Evolutionary conservation across 2,329 filamentous ascomycete genomes (phyloP), one percentile per base, ranked within the genome.

Genomic region (Xylariaceae sp.): DNA sequence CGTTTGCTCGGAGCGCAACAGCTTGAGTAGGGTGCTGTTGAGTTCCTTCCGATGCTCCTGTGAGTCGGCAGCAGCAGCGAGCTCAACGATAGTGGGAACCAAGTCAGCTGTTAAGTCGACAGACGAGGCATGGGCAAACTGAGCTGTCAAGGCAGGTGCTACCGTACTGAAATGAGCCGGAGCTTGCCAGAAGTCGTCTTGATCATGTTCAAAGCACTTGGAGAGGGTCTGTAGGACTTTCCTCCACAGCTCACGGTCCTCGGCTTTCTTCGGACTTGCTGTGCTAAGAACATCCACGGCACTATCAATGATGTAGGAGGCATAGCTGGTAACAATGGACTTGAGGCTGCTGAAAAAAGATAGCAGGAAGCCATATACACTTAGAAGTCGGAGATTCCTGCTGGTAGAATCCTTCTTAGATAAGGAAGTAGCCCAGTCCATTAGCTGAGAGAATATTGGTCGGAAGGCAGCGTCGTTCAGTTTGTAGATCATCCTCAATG

Each of bases 131-230:
- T 79, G 75, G 41, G 77, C 65, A 61, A 88, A 84, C 57, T 96
- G 91, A 20, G 81, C 77, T 59, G 91, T 81, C 26, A 98, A 79
- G 2, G 89, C 85, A 0, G 81, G 79, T 14, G 86, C 84, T 40
- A 97, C 86, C 23, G 84, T 84, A 54, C 81, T 80, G 69, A 97
- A 96, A 75, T 97, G 93, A 0, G 89, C 83, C 0, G 95, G 93
- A 0, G 90, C 86, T 79, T 96, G 92, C 93, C 93, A 98, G 78
- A 96, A 98, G 73, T 92, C 89, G 71, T 96, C 92, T 74, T 96
- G 90, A 70, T 98, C 95, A 71, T 96, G 86, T 73, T 89, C 83
- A 69, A 98, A 96, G 65, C 86, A 89, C 64, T 86, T 88, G 23
- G 82, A 78, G 44, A 98, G 80, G 19, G 91, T 89, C 50, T 80